Evolutionary conservation across 2,329 filamentous ascomycete species (phyloP).

Genomic region (Colletotrichum plurivorum): DNA sequence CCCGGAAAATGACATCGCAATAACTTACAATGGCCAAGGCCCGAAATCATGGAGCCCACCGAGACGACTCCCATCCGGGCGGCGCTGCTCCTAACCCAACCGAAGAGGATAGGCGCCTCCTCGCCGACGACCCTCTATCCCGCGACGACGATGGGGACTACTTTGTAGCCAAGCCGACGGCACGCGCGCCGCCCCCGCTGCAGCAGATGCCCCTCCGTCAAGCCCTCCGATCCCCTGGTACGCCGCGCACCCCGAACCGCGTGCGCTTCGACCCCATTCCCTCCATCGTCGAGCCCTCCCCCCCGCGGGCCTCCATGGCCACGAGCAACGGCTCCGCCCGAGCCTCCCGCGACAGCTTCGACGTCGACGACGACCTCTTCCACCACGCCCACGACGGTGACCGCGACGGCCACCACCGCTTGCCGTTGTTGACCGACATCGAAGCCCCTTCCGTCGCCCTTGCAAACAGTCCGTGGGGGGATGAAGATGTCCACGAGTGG

Average conservation of each 20-base stretch:
- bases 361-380: conserved; percentile 40
- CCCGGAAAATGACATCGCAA: conserved; percentile 41
- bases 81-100: conserved; percentile 31
- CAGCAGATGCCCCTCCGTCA: conserved; percentile 16
- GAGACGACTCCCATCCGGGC: conserved; percentile 38
- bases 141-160: conserved; percentile 38
- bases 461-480: conserved; percentile 66
- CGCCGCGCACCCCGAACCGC: conserved; percentile 77
- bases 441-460: conserved; percentile 84
- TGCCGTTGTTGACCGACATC: conserved; percentile 85
- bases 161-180: conserved; percentile 19
- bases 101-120: conserved; percentile 44
- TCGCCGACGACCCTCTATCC: conserved; percentile 42
- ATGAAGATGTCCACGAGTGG: conserved; percentile 61
- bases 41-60: conserved; percentile 40
- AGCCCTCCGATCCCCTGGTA: conserved; percentile 48
- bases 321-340: conserved; percentile 35
- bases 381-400: conserved; percentile 34
- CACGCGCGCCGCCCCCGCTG: conserved; percentile 12
- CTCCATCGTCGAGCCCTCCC: conserved; percentile 52
- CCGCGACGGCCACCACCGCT: conserved; percentile 58
- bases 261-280: conserved; percentile 79
- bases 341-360: conserved; percentile 38
- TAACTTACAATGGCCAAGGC: conserved; percentile 43
- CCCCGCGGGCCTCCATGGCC: conserved; percentile 34